Conservation (phyloP, 495 filamentous ascomycete species). For the Podospora anserina region DNA sequence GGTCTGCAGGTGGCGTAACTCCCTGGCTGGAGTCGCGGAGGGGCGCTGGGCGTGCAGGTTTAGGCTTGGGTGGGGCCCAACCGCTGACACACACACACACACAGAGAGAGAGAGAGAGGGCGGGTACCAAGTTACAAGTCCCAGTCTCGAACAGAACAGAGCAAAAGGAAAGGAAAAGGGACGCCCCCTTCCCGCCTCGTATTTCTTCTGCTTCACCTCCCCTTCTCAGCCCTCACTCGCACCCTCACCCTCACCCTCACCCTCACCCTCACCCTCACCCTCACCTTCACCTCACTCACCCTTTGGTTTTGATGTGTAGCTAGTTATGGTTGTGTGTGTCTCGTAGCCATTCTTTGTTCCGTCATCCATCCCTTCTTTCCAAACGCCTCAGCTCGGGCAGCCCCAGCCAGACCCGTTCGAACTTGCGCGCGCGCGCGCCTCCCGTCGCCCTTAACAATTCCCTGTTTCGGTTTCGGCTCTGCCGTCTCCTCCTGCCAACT, state of each 20-base stretch:
- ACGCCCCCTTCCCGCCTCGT: constrained; percentile 29
- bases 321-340: neutral
- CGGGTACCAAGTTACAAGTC: constrained; percentile 9
- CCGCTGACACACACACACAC: neutral
- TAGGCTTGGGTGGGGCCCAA: constrained; percentile 4
- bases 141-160: neutral
- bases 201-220: constrained; percentile 16
- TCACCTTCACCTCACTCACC: neutral
- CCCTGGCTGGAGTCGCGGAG: constrained; percentile 10
- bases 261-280: neutral
- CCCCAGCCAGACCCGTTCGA: constrained; percentile 10
- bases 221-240: neutral
- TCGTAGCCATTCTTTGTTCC: neutral
- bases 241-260: neutral
- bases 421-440: neutral
- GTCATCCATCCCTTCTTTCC: constrained; percentile 13
- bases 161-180: constrained; percentile 14
- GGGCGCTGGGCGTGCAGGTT: constrained; percentile 5
- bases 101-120: constrained; percentile 8
- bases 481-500: neutral
- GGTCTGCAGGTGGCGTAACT: constrained; percentile 1
- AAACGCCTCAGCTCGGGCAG: neutral
- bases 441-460: constrained; percentile 1
- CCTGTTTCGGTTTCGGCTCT: constrained; percentile 12
- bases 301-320: neutral